phyloP scores from a whole-genome alignment of 306 rosid genomes.

The Inga oerstediana region DNA sequence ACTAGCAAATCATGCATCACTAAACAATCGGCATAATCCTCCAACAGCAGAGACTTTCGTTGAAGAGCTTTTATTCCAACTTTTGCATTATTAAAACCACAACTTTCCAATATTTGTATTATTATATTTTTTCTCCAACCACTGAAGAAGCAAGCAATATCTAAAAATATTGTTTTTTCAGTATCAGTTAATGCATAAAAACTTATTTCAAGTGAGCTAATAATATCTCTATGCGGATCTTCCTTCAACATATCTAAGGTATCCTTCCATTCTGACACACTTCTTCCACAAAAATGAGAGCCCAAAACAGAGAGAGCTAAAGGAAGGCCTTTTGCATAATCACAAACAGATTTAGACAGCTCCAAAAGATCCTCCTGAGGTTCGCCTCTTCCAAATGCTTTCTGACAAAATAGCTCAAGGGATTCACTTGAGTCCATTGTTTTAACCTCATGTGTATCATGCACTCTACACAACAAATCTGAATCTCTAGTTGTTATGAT shows the following conservation, averaged over 20 bases:
- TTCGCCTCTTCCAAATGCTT: background rate
- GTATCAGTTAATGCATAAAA: background rate
- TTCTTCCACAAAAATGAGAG: background rate
- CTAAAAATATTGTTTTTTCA: background rate
- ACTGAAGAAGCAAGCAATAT: background rate
- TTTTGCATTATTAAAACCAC: background rate
- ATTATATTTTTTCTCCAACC: no score
- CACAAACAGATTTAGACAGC: background rate
- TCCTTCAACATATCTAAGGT: background rate
- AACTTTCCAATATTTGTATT: background rate
- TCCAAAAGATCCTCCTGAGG: background rate
- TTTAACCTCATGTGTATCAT: background rate
- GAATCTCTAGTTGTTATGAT: no score
- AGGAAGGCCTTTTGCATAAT: background rate
- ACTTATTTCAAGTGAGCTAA: background rate
- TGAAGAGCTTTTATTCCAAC: background rate
- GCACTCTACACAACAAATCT: background rate
- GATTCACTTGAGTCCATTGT: background rate
- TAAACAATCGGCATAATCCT: background rate
- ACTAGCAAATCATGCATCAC: slow-evolving; percentile 39
- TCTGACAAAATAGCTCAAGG: background rate
- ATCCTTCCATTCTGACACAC: background rate
- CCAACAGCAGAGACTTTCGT: background rate
- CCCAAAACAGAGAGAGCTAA: background rate
- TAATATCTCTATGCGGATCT: background rate